These are phyloP conservation scores for Calonectria henricotiae DNA, from an alignment of 2,329 filamentous ascomycete genomes.

Conservation along the genomic window DNA sequence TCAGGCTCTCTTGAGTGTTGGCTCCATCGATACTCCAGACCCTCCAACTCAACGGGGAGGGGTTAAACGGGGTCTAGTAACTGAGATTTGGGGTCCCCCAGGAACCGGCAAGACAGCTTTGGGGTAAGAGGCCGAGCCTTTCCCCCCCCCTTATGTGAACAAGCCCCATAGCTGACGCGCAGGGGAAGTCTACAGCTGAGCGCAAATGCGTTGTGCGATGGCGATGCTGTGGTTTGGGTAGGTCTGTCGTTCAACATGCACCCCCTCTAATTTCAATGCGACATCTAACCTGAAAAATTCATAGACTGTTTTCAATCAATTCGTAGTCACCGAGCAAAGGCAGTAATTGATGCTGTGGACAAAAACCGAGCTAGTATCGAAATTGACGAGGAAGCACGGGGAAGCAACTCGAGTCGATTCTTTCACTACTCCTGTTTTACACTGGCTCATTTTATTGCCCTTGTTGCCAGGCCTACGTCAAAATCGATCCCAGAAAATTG, in stretches of 20 bases:
- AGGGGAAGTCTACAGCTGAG: conserved; percentile 77
- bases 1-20: conserved; percentile 56
- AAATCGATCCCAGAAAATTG: conserved; percentile 76
- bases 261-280: neutral
- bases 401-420: conserved; percentile 57
- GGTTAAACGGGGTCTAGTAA: conserved; percentile 82
- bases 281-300: conserved; percentile 32
- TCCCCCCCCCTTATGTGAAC: conserved; percentile 41
- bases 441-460: conserved; percentile 82
- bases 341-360: conserved; percentile 48
- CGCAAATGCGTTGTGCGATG: conserved; percentile 74
- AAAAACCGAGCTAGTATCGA: conserved; percentile 28
- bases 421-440: conserved; percentile 70
- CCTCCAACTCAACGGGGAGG: conserved; percentile 64
- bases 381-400: conserved; percentile 33
- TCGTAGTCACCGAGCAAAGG: conserved; percentile 51
- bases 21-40: conserved; percentile 37
- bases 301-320: conserved; percentile 67
- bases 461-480: conserved; percentile 79
- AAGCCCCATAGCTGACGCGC: conserved; percentile 36
- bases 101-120: conserved; percentile 89
- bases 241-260: conserved; percentile 69
- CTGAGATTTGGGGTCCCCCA: conserved; percentile 90
- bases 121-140: conserved; percentile 70
- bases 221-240: conserved; percentile 84